These are phyloP conservation scores for Solanum pinnatisectum DNA, from an alignment of 257 asterid species.

Conservation along the genomic window DNA sequence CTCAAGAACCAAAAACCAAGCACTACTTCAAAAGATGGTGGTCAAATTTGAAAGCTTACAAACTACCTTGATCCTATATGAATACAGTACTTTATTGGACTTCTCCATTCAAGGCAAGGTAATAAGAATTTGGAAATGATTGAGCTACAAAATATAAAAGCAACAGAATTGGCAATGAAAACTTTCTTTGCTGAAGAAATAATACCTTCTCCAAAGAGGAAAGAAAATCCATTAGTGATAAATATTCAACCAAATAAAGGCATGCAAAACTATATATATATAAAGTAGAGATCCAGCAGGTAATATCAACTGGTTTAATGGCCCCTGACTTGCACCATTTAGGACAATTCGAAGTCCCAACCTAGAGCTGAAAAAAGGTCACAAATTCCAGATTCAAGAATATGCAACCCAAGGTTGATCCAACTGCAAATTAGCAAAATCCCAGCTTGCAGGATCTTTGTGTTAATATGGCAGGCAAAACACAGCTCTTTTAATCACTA, in stretches of 20 bases:
- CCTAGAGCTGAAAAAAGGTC: constrained; percentile 35
- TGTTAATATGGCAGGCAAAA: constrained; percentile 9
- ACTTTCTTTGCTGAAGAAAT: background rate
- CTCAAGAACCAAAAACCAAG: background rate
- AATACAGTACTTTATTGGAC: background rate
- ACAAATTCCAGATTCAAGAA: constrained; percentile 31
- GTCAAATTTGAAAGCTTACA: background rate
- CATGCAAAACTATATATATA: constrained; percentile 18
- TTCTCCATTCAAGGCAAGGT: background rate
- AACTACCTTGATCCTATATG: background rate
- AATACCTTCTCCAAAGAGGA: background rate
- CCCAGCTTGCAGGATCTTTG: constrained; percentile 16
- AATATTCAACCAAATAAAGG: background rate
- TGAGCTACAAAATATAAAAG: background rate
- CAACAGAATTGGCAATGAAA: background rate
- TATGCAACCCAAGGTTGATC: constrained; percentile 23
- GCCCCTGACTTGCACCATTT: constrained; percentile 25
- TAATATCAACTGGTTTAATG: constrained; percentile 9
- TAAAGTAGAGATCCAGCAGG: constrained; percentile 23
- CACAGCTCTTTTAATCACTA: background rate
- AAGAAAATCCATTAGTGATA: background rate
- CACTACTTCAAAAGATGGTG: background rate
- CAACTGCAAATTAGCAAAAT: constrained; percentile 27
- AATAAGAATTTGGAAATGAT: background rate
- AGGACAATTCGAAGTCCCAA: constrained; percentile 29